A percentile compares a stretch with the other conserved stretches of the same genome.
phyloP scores from a whole-genome alignment of 2,329 filamentous ascomycete species.

The Pseudocercospora crystallina region DNA sequence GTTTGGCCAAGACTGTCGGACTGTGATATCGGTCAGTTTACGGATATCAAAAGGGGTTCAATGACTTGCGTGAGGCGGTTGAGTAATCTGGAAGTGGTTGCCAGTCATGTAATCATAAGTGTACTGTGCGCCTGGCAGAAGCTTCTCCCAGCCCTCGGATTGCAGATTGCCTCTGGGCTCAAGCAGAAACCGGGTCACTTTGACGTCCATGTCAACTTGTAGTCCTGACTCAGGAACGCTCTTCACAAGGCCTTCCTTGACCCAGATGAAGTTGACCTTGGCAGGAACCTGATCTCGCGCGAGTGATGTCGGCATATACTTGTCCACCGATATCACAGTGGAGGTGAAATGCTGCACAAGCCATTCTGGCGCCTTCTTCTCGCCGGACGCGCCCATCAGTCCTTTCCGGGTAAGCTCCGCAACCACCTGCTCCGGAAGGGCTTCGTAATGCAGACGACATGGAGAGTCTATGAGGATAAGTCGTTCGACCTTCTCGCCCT shows the following conservation, averaged over 20 bases:
- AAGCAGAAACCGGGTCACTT: conserved; percentile 33
- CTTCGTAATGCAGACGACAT: conserved; percentile 28
- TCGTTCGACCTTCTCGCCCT: conserved; percentile 28
- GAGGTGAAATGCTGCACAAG: conserved; percentile 33
- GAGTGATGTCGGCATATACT: conserved; percentile 30
- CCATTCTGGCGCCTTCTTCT: conserved; percentile 33
- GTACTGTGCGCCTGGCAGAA: conserved; percentile 30
- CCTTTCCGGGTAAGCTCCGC: conserved; percentile 28
- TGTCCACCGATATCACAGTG: conserved; percentile 30
- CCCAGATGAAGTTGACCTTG: conserved; percentile 33
- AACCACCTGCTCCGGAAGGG: conserved; percentile 29
- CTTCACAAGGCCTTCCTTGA: conserved; percentile 32
- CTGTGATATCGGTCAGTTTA: conserved; percentile 6
- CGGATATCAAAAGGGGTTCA: background rate
- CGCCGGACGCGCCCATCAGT: conserved; percentile 28
- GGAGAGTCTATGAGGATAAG: conserved; percentile 34
- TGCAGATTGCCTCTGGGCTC: conserved; percentile 31
- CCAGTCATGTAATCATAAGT: conserved; percentile 33
- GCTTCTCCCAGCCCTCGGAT: conserved; percentile 32
- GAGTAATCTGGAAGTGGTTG: conserved; percentile 35
- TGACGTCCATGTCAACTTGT: conserved; percentile 31
- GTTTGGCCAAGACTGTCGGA: conserved; percentile 21
- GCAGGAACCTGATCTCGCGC: conserved; percentile 23
- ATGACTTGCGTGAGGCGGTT: conserved; percentile 30
- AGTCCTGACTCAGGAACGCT: conserved; percentile 30